Base-by-base conservation (phyloP, 441 rosid species). In the Viola pubescens region DNA sequence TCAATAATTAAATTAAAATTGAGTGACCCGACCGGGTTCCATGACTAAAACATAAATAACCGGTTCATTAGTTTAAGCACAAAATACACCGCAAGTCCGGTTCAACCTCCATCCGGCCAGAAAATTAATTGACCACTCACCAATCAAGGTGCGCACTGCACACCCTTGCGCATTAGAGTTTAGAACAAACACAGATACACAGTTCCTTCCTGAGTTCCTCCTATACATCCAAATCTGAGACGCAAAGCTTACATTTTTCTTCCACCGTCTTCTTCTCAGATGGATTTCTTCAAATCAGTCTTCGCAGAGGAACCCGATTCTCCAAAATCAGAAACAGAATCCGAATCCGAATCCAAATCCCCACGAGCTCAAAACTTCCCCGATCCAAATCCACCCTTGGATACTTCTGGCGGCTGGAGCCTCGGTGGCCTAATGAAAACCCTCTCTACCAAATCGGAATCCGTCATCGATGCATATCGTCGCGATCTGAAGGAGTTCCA, bases 401-500 rank as follows among this genome's bases (percentile, higher is more conserved):
- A 44, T 10, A 12, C 45, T 16, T 19, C n/a, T 11, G 16, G 12
- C 58, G 69, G 59, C 12, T 86, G 97, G 89, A 77, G 77, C 72
- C 80, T 90, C 16, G 95, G 95, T 0, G 81, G 88, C 60, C 68
- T 90, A 3, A 73, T 90, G 75, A 73, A 77, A 75, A 82, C 83
- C 64, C 40, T 90, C 44, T 59, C 91, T 41, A 72, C 78, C 68
- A 80, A 76, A 68, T 90, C 97, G 59, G 95, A 87, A 68, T 80
- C 91, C 50, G 89, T 88, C 7, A 76, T 90, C 38, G 91, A 88
- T 49, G 82, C 85, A 34, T 90, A 90, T 76, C 83, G 87, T 37
- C 86, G 89, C 48, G 96, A 94, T 79, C 96, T 94, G 12, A 66
- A 83, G 72, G 99, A 94, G 66, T 90, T 94, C 65, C 80, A 89